Conservation (phyloP, 164 flowering plant genomes). For the Umbellularia californica region DNA sequence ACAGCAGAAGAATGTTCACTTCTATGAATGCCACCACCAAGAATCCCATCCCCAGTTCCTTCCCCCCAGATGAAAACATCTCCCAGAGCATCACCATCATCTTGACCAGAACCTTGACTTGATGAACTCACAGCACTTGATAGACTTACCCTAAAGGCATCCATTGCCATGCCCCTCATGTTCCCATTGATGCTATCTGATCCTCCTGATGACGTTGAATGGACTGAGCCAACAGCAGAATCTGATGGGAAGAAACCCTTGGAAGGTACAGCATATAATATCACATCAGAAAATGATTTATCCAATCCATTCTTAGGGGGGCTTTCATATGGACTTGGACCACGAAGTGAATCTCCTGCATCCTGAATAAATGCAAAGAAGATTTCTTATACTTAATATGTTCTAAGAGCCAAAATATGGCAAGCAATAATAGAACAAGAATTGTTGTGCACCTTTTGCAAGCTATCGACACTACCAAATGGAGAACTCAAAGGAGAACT, state of each 20-base stretch:
- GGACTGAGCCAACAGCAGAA: constrained; percentile 25
- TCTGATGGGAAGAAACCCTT: constrained; percentile 39
- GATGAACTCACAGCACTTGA: constrained; percentile 92
- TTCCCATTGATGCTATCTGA: constrained; percentile 28
- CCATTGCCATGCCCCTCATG: constrained; percentile 50
- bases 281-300: constrained; percentile 70
- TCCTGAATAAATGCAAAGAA: constrained; percentile 36
- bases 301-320: constrained; percentile 49
- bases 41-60: constrained; percentile 55
- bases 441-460: constrained; percentile 18
- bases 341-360: constrained; percentile 40
- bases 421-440: background rate
- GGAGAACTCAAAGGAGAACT: constrained; percentile 35
- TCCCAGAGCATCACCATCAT: constrained; percentile 75
- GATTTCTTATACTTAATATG: background rate
- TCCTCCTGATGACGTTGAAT: constrained; percentile 29
- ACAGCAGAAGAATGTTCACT: constrained; percentile 30
- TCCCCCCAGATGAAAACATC: constrained; percentile 96
- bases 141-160: constrained; percentile 67
- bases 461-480: constrained; percentile 28
- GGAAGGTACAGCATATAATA: constrained; percentile 47
- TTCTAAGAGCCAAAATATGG: background rate
- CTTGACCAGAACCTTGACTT: constrained; percentile 75
- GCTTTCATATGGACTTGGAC: constrained; percentile 39
- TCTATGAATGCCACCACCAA: constrained; percentile 62